Conservation (phyloP, 2,329 filamentous ascomycete genomes). For the Xylariaceae sp. region DNA sequence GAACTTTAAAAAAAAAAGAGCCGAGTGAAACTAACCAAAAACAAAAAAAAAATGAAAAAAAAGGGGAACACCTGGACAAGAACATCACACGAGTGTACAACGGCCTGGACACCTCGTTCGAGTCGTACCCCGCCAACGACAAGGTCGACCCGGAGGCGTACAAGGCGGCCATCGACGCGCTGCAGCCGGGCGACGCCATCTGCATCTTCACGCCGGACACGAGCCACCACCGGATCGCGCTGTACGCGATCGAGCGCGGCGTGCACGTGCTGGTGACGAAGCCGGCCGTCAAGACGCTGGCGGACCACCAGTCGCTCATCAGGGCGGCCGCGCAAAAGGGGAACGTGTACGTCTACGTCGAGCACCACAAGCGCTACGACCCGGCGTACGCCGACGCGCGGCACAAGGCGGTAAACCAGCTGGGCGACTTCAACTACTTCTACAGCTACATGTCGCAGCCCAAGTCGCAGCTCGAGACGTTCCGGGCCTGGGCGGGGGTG, state of each 20-base stretch:
- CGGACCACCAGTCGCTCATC: constrained; percentile 72
- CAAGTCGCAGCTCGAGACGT: constrained; percentile 86
- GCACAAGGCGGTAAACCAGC: constrained; percentile 63
- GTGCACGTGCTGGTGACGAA: constrained; percentile 94
- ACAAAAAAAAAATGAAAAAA: constrained; percentile 66
- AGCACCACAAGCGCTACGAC: constrained; percentile 96
- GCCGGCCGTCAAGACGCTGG: constrained; percentile 79
- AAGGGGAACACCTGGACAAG: constrained; percentile 75
- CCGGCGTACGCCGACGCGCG: constrained; percentile 87
- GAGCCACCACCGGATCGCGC: constrained; percentile 85
- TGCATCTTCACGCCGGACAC: constrained; percentile 95
- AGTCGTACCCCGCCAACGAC: constrained; percentile 74
- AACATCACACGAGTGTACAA: constrained; percentile 90
- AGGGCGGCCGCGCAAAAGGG: constrained; percentile 64
- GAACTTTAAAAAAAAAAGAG: constrained; percentile 2
- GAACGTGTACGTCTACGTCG: constrained; percentile 87
- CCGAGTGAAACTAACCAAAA: constrained; percentile 79
- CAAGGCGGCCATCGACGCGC: constrained; percentile 79
- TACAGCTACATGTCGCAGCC: constrained; percentile 96
- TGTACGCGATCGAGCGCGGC: constrained; percentile 83
- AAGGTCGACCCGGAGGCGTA: constrained; percentile 72
- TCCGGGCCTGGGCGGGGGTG: constrained; percentile 88
- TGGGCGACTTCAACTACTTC: constrained; percentile 98
- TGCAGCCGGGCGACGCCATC: constrained; percentile 78
- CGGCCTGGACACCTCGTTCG: constrained; percentile 77